Evolutionary conservation across 2,329 filamentous ascomycete genomes (phyloP), one percentile per base, ranked within the genome.

Genomic region (Penicillium palitans): DNA sequence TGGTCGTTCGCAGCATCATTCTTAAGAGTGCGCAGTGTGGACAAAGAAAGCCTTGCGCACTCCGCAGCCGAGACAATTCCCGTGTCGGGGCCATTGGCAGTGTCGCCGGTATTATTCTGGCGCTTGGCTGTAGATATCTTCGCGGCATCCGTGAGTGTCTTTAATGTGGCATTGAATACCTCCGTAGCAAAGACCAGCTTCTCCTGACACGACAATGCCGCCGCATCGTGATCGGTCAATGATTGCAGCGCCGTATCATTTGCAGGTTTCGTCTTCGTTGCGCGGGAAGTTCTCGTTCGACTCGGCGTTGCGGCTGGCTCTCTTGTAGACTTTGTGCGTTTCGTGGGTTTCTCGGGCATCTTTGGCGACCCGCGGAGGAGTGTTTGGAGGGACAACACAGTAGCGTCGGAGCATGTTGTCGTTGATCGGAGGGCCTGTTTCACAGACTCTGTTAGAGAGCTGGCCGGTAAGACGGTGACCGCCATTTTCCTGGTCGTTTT

Each of bases 341-440:
- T 69, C 25, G 62, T 55, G 41, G 57, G 59, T 51, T 68, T 65
- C 33, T 71, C 72, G 39, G 61, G 17, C 24, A 60, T 44, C 55
- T 68, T 70, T 44, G 67, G 55, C 27, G 68, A 25, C 29, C 64
- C 63, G 59, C 73, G 70, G 55, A 78, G 71, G 46, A 78, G 72
- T 51, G 68, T 70, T 65, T 76, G 73, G 61, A 78, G 71, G 51
- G 74, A 70, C 56, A 70, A 65, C 52, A 78, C 70, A 15, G 75
- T 78, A 47, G 71, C 69, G 59, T 70, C 67, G 44, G 83, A 84
- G 72, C 84, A 87, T 65, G 79, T 84, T 47, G 80, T 74, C 13
- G 78, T 78, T 54, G 80, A 83, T 61, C 80, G 75, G 62, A 86
- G 74, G 42, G 83, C 83, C 60, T 76, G 75, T 68, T 84, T 86